A percentile compares a stretch with the other conserved stretches of the same genome.
These are phyloP conservation scores for Cryptosporidium tyzzeri DNA, from an alignment of 169 alveolate genomes.

Conservation along the genomic window DNA sequence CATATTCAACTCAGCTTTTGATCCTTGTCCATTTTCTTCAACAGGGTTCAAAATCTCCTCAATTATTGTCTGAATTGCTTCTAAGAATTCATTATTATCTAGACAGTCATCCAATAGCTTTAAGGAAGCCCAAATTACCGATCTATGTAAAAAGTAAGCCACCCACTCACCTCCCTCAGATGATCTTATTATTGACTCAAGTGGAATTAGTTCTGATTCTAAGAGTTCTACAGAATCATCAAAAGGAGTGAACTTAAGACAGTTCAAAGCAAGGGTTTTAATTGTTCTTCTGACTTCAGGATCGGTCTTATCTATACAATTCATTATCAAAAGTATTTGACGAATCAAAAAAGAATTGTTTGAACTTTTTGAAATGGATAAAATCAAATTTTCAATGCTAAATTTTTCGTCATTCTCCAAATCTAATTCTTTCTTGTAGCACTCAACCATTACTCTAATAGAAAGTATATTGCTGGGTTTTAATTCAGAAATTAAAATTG, in stretches of 20 bases:
- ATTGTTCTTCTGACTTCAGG: conserved; percentile 47
- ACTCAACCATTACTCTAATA: conserved; percentile 24
- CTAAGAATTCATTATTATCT: not conserved
- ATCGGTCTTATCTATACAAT: conserved; percentile 36
- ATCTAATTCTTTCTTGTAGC: not conserved
- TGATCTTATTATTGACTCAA: conserved; percentile 47
- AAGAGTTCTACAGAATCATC: conserved; percentile 49
- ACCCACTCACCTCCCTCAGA: conserved; percentile 74
- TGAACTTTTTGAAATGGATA: conserved; percentile 26
- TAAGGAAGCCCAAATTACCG: conserved; percentile 40
- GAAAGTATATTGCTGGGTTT: conserved; percentile 21
- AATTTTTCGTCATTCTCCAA: not conserved
- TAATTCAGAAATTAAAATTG: conserved; percentile 10
- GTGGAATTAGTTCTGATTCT: conserved; percentile 59
- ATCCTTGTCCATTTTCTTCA: conserved; percentile 4
- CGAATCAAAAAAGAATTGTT: conserved; percentile 56
- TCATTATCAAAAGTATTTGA: conserved; percentile 46
- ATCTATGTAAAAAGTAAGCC: conserved; percentile 59
- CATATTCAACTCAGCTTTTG: conserved; percentile 13
- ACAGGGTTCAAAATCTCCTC: conserved; percentile 35
- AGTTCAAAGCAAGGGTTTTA: conserved; percentile 7
- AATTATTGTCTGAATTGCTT: not conserved
- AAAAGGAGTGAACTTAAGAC: conserved; percentile 53
- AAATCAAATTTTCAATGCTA: conserved; percentile 22
- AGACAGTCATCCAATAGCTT: conserved; percentile 14